Evolutionary conservation across 331 rosid genomes (phyloP).

Genomic region (Rhamnella rubrinervis): DNA sequence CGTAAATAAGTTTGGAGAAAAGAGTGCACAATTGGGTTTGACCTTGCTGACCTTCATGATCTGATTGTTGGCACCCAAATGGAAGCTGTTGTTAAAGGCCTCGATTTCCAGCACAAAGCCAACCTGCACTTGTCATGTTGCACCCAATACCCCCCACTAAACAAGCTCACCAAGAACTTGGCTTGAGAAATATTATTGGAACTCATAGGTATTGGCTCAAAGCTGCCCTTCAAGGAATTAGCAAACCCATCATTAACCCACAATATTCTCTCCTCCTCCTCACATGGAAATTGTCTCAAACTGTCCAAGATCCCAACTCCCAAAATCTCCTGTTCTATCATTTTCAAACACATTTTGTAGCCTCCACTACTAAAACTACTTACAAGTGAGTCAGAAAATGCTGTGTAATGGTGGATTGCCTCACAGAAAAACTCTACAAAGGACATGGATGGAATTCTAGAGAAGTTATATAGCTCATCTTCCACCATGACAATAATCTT

Average conservation of each 20-base stretch:
- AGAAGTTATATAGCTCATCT: conserved; percentile 58
- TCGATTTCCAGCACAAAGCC: conserved; percentile 61
- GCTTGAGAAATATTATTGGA: conserved; percentile 58
- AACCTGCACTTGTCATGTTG: conserved; percentile 40
- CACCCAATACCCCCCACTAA: conserved; percentile 60
- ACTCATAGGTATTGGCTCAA: conserved; percentile 46
- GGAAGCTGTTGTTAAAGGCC: conserved; percentile 58
- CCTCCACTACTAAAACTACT: conserved; percentile 25
- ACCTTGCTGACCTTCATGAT: conserved; percentile 5
- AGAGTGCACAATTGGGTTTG: background rate
- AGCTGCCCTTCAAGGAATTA: conserved; percentile 32
- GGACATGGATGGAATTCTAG: conserved; percentile 47
- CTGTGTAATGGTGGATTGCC: conserved; percentile 63
- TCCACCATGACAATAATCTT: conserved; percentile 55
- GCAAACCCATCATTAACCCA: conserved; percentile 40
- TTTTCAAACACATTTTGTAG: conserved; percentile 33
- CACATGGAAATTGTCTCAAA: conserved; percentile 53
- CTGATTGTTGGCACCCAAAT: conserved; percentile 48
- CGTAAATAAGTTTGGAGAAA: too few species aligned
- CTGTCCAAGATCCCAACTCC: conserved; percentile 51
- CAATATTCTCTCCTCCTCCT: conserved; percentile 28
- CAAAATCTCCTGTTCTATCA: conserved; percentile 52
- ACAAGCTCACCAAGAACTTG: conserved; percentile 52
- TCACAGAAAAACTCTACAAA: conserved; percentile 72
- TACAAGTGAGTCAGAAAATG: conserved; percentile 54